Percentiles rank a stretch among this genome's conserved stretches.
Conservation (phyloP, 257 asterid genomes). For the Capsicum pubescens region DNA sequence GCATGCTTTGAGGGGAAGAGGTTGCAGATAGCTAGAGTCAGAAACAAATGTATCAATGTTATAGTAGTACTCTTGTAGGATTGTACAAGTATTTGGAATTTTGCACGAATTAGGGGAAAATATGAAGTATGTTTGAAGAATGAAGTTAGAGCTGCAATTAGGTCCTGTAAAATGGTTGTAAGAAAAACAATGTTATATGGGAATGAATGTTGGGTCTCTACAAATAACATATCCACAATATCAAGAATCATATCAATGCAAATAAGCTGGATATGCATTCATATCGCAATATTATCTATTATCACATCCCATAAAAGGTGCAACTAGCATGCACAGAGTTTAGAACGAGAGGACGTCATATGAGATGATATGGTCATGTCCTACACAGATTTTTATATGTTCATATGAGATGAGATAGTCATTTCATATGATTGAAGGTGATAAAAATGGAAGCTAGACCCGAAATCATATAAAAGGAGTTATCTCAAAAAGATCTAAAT, state of each 20-base stretch:
- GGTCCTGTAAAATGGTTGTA: not conserved
- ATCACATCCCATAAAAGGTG: not conserved
- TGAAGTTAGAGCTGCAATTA: not conserved
- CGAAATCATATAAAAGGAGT: not conserved
- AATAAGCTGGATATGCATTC: not conserved
- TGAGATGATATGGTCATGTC: slow-evolving; percentile 10
- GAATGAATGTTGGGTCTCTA: not conserved
- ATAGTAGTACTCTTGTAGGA: not conserved
- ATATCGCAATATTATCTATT: not conserved
- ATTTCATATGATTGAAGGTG: slow-evolving; percentile 1
- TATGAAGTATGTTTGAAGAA: not conserved
- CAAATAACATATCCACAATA: not conserved
- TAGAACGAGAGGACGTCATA: not conserved
- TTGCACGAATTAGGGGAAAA: not conserved
- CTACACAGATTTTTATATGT: not conserved
- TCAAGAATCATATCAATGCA: not conserved
- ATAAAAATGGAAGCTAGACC: slow-evolving; percentile 16
- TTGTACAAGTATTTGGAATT: not conserved
- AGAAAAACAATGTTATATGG: not conserved
- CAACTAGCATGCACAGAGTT: not conserved
- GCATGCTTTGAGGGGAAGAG: not conserved
- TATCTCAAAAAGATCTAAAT: not conserved
- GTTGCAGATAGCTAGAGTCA: not conserved
- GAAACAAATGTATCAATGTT: not conserved
- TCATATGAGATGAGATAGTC: not conserved